Base-by-base conservation (phyloP, 768 basidiomycete species). In the Chlorophyllum brunneum region DNA sequence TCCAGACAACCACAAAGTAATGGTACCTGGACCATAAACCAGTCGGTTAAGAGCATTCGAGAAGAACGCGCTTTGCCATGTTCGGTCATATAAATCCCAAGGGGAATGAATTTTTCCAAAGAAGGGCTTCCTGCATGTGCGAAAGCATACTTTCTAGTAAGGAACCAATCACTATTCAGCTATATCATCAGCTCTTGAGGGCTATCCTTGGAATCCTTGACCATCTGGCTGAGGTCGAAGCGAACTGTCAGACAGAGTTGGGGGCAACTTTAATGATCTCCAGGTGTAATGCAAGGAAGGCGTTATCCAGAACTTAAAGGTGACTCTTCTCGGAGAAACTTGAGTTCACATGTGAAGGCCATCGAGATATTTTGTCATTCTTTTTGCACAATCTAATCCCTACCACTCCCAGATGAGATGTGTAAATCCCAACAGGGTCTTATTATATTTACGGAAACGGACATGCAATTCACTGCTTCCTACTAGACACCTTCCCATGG, bases 281-380 rank as follows among this genome's bases (percentile, higher is more conserved):
- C n/a, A n/a, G n/a, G n/a, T n/a, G n/a, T n/a, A n/a, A 27, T 16
- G 49, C 42, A 49, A 49, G 38, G 48, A 16, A 23, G 18, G 26
- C 26, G 33, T 26, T 48, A 29, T 36, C 36, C 38, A 20, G 37
- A n/a, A n/a, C n/a, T n/a, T n/a, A n/a, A 15, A 29, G n/a, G 11
- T 20, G n/a, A 30, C 11, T 23, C 48, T 40, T 31, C 46, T 48
- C 29, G 37, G 48, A 49, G 48, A 30, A 49, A 40, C 37, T 3
- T 13, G 13, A 38, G 23, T 40, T 40, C 48, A 20, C 48, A 40
- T 49, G 34, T n/a, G 20, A 23, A 9, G 20, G 15, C 8, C n/a
- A 31, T 29, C 43, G 29, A 45, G 43, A 29, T 30, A 45, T 29
- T 31, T 27, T 45, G 43, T 29, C 10, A 5, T 10, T 45, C 11